Evolutionary conservation across 768 basidiomycete species (phyloP).

Genomic region (Auricularia heimuer): DNA sequence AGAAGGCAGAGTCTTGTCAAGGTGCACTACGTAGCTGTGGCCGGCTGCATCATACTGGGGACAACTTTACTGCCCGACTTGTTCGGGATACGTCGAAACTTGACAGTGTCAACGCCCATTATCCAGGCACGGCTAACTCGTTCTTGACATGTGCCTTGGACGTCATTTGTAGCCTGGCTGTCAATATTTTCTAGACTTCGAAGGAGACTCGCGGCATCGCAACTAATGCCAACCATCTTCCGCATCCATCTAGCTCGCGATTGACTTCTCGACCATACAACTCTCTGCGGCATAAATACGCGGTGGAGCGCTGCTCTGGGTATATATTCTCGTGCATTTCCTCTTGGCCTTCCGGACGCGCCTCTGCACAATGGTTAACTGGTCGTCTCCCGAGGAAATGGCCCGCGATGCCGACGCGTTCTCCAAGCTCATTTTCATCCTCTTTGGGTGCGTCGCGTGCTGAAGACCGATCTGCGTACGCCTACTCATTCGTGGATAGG

Average conservation of each 20-base stretch:
- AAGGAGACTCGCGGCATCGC: not conserved
- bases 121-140: too few relatives aligned
- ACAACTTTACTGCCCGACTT: too few relatives aligned
- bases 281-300: not conserved
- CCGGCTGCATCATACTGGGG: too few relatives aligned
- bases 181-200: too few relatives aligned
- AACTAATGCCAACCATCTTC: not conserved
- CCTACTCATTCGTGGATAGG: constrained; percentile 7
- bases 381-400: constrained; percentile 42
- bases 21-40: too few relatives aligned
- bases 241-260: not conserved
- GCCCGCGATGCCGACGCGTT: constrained; percentile 35
- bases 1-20: too few relatives aligned
- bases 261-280: not conserved
- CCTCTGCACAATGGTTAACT: constrained; percentile 40
- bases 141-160: too few relatives aligned
- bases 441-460: constrained; percentile 42
- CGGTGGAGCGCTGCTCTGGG: not conserved
- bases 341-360: not conserved
- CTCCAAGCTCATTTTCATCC: constrained; percentile 47
- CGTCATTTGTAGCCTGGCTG: too few relatives aligned
- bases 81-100: too few relatives aligned
- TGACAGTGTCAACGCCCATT: too few relatives aligned
- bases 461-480: not conserved
- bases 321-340: not conserved